Evolutionary conservation across 371 early-diverging fungal species (phyloP).

Genomic region (Saksenaea oblongispora): DNA sequence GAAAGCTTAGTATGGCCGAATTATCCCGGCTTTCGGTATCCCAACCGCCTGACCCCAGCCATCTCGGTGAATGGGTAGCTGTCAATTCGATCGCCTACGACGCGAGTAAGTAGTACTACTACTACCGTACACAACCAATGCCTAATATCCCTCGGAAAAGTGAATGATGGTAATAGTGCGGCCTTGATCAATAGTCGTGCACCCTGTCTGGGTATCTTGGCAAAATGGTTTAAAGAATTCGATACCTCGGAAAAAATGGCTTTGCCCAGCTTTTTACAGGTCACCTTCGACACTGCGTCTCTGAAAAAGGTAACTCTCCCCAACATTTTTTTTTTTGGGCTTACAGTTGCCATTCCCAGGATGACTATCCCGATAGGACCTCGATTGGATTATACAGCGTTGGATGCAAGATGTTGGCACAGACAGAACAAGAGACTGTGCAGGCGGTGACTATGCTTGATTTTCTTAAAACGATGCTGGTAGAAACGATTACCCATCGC

Average conservation of each 20-base stretch:
- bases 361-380: background rate
- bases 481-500: constrained; percentile 2
- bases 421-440: constrained; percentile 5
- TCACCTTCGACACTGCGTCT: background rate
- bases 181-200: background rate
- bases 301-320: background rate
- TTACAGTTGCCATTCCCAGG: background rate
- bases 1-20: background rate
- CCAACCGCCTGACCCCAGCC: background rate
- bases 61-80: background rate
- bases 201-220: background rate
- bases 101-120: background rate
- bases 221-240: background rate
- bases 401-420: constrained; percentile 11
- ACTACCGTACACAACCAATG: too few relatives aligned
- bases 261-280: background rate
- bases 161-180: background rate
- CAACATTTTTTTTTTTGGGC: background rate
- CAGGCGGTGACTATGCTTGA: constrained; percentile 16
- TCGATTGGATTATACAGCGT: background rate
- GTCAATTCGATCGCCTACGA: background rate
- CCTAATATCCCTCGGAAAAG: background rate
- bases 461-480: background rate
- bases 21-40: background rate
- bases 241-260: background rate